Base-by-base conservation (phyloP, 331 rosid genomes). In the Rosa hybrid region DNA sequence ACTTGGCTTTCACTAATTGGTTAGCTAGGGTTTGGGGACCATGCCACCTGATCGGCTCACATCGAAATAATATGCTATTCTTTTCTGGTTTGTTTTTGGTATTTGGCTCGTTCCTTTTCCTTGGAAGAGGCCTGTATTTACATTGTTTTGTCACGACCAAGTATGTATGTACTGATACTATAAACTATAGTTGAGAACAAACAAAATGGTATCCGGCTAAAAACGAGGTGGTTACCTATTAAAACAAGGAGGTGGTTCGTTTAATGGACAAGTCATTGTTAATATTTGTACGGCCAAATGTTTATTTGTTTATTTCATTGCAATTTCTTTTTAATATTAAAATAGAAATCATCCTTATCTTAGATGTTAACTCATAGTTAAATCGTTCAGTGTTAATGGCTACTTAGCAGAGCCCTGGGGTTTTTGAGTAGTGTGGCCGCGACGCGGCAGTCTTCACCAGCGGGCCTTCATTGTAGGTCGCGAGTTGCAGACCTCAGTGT, bases 1-100 rank as follows among this genome's bases (percentile, higher is more conserved):
- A 53, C 77, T 73, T 51, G 77, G 77, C 77, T 11, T 27, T 30
- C 25, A 73, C 30, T 51, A 6, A 51, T 53, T 73, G 77, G 49
- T 30, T 18, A 20, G 42, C 5, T 45, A n/a, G 38, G 72, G 1
- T 67, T 67, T 7, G 0, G 49, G 48, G 23, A 67, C 48, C 48
- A 17, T 45, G 74, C 17, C 38, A 13, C 17, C 2, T 34, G 45
- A 17, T 53, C 49, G 9, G 25, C 65, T 9, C 77, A 51, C 49
- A 53, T 38, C 50, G 14, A 42, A 30, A 34, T 34, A 38, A 62
- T 30, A 21, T 30, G 23, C 5, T 20, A 48, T 20, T 12, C n/a
- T 7, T 64, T 46, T 63, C 23, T 34, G 0, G 23, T 77, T 65
- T 77, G 74, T 65, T 65, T 7, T 38, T 65, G 38, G 50, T 12